Conservation (phyloP, 192 early-diverging fungal genomes). For the Podila epigama region DNA sequence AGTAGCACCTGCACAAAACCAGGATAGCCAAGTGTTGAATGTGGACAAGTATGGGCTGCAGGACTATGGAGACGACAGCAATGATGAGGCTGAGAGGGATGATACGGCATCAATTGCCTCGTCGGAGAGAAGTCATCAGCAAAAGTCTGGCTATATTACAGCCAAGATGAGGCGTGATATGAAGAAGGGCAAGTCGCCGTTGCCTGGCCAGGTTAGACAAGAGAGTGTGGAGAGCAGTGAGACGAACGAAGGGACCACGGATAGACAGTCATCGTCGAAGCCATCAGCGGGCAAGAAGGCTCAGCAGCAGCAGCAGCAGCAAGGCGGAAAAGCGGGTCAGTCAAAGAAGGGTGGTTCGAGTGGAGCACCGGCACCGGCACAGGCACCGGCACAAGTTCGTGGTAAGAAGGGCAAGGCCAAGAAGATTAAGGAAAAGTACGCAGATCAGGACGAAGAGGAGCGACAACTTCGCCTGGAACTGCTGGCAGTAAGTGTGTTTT, state of each 20-base stretch:
- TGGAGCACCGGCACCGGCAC: neutral
- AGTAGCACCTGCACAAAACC: neutral
- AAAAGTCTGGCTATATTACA: constrained; percentile 59
- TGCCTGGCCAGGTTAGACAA: constrained; percentile 24
- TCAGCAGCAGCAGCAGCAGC: constrained; percentile 4
- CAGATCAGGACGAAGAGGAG: constrained; percentile 95
- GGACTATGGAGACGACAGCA: constrained; percentile 59
- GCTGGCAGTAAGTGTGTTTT: constrained; percentile 63
- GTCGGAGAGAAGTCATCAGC: constrained; percentile 13
- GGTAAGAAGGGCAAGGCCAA: constrained; percentile 90
- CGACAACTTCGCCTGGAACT: constrained; percentile 81
- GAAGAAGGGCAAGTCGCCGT: constrained; percentile 65
- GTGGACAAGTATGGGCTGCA: constrained; percentile 62
- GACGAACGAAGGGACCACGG: no score
- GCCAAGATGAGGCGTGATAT: constrained; percentile 87
- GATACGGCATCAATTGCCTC: constrained; percentile 44
- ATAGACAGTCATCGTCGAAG: no score
- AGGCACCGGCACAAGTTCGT: constrained; percentile 56
- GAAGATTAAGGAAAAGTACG: constrained; percentile 95
- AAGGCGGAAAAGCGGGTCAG: no score
- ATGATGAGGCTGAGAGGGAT: constrained; percentile 49
- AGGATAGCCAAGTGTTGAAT: neutral
- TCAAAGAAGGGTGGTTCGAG: constrained; percentile 15
- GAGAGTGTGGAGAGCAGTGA: no score
- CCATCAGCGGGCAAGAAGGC: constrained; percentile 41